Percentiles rank a stretch among this genome's conserved stretches.
These are phyloP conservation scores for Alectoria sarmentosa DNA, from an alignment of 495 filamentous ascomycete genomes.

Conservation along the genomic window DNA sequence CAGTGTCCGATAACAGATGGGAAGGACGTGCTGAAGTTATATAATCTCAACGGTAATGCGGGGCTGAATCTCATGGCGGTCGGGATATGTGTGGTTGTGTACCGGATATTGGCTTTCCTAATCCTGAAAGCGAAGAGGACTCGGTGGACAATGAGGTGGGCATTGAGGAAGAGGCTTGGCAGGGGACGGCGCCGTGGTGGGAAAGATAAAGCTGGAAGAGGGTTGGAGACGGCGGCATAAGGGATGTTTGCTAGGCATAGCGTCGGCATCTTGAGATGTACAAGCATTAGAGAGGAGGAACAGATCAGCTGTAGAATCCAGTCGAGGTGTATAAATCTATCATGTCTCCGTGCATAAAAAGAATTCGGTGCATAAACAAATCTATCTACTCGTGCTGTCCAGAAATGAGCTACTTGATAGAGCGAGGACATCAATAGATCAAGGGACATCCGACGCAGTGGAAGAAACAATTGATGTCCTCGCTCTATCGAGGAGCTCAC, in stretches of 20 bases:
- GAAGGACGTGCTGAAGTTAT: constrained; percentile 55
- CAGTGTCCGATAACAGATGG: constrained; percentile 54
- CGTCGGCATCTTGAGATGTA: not conserved
- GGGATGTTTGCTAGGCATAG: not conserved
- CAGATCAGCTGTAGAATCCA: not conserved
- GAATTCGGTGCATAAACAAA: no score
- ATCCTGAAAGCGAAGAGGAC: constrained; percentile 46
- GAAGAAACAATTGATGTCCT: no score
- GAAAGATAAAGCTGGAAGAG: not conserved
- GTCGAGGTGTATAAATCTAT: not conserved
- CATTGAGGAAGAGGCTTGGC: constrained; percentile 27
- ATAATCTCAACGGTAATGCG: constrained; percentile 51
- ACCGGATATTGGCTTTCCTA: constrained; percentile 56
- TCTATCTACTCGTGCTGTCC: no score
- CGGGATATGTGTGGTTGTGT: constrained; percentile 51
- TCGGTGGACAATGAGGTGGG: constrained; percentile 31
- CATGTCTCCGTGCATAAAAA: not conserved
- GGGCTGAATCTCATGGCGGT: constrained; percentile 53
- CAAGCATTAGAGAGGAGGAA: not conserved
- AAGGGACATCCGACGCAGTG: no score
- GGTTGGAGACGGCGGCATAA: not conserved
- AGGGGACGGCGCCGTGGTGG: not conserved
- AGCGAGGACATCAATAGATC: no score
- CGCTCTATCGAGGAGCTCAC: no score
- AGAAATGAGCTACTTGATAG: no score